A percentile compares a stretch with the other conserved stretches of the same genome.
Evolutionary conservation across 768 basidiomycete genomes (phyloP).

Genomic region (Leccinum longicurvipes): DNA sequence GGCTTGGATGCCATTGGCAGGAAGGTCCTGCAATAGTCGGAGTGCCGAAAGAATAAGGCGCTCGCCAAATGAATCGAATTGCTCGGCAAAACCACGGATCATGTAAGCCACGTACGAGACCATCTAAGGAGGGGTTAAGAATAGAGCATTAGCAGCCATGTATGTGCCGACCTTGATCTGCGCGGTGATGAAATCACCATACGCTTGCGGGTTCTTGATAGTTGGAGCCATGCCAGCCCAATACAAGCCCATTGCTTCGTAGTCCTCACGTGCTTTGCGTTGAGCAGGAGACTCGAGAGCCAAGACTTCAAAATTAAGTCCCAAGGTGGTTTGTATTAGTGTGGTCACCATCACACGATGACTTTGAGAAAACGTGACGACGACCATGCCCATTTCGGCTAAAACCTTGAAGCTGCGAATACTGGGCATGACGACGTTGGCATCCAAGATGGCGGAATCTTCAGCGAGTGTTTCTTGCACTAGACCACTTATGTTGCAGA

Average conservation of each 20-base stretch:
- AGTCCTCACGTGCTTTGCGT: constrained; percentile 68
- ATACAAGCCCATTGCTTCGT: constrained; percentile 75
- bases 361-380: constrained; percentile 86
- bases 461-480: constrained; percentile 75
- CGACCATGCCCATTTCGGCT: constrained; percentile 89
- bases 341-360: constrained; percentile 64
- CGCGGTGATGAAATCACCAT: constrained; percentile 79
- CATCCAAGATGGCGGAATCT: constrained; percentile 52
- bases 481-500: constrained; percentile 68
- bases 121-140: constrained; percentile 48
- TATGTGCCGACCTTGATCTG: constrained; percentile 75
- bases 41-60: constrained; percentile 75
- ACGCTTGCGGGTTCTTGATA: constrained; percentile 69
- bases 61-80: constrained; percentile 74
- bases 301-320: constrained; percentile 77
- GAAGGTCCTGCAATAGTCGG: constrained; percentile 91
- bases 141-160: neutral
- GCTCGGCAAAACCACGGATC: constrained; percentile 62
- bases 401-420: constrained; percentile 90
- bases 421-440: constrained; percentile 60
- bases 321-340: constrained; percentile 65
- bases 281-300: constrained; percentile 81
- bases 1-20: constrained; percentile 74
- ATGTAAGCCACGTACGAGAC: constrained; percentile 91
- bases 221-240: constrained; percentile 81